Conservation (phyloP, 2,329 filamentous ascomycete species). For the Pseudocercospora pini-densiflorae region DNA sequence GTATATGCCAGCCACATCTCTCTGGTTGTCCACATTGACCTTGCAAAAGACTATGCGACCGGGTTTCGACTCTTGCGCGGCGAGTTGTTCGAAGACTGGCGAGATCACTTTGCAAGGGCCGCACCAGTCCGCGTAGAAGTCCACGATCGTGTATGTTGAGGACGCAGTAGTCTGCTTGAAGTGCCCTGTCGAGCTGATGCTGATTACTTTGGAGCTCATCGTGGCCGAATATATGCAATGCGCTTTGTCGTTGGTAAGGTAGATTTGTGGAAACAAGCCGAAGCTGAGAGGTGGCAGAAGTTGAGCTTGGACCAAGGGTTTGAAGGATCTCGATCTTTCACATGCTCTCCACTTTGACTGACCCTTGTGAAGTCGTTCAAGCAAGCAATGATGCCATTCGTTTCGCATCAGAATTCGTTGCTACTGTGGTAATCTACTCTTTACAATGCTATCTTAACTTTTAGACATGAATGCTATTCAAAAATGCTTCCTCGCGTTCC, state of each 20-base stretch:
- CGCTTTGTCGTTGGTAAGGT: neutral
- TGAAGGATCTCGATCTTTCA: neutral
- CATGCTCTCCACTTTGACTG: neutral
- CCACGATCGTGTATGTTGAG: constrained; percentile 40
- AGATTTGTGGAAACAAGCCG: neutral
- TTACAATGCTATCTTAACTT: constrained; percentile 3
- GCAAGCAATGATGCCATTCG: neutral
- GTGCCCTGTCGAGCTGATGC: constrained; percentile 37
- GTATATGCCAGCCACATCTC: constrained; percentile 55
- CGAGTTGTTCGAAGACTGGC: constrained; percentile 57
- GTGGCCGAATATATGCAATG: constrained; percentile 1
- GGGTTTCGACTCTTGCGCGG: constrained; percentile 53
- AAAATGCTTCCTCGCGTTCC: neutral
- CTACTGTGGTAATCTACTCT: neutral
- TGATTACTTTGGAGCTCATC: constrained; percentile 36
- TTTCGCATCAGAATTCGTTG: neutral
- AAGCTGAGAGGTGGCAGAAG: neutral
- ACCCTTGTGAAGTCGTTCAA: neutral
- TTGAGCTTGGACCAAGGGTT: neutral
- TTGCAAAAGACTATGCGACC: constrained; percentile 57
- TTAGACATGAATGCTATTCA: neutral
- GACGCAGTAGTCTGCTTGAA: constrained; percentile 38
- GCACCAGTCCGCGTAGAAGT: constrained; percentile 54
- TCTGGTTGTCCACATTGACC: constrained; percentile 60
- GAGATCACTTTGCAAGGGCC: constrained; percentile 61